phyloP scores from a whole-genome alignment of 495 filamentous ascomycete species.

The Cudoniella acicularis region DNA sequence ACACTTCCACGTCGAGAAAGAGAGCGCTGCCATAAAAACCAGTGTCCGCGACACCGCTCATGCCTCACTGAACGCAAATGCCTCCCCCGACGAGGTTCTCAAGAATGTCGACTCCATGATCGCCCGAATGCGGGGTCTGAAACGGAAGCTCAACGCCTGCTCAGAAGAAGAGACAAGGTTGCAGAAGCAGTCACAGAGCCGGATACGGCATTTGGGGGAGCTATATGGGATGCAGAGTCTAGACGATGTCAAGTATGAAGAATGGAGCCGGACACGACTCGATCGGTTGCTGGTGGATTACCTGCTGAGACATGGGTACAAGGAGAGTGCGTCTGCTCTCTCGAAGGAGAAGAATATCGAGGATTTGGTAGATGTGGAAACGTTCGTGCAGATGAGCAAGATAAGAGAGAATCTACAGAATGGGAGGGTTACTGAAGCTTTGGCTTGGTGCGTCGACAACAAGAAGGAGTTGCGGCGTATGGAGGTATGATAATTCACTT shows the following conservation, averaged over 20 bases:
- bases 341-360: constrained; percentile 66
- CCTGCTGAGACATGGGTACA: constrained; percentile 78
- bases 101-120: constrained; percentile 81
- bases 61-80: constrained; percentile 55
- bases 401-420: constrained; percentile 67
- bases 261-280: constrained; percentile 77
- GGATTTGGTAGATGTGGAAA: constrained; percentile 82
- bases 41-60: constrained; percentile 67
- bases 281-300: constrained; percentile 89
- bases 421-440: constrained; percentile 70
- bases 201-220: constrained; percentile 74
- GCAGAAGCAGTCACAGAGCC: constrained; percentile 67
- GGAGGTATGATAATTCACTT: constrained; percentile 50
- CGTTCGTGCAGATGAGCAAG: constrained; percentile 77
- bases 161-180: constrained; percentile 74
- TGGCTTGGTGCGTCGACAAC: constrained; percentile 90
- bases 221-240: constrained; percentile 76
- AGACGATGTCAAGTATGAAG: constrained; percentile 90
- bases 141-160: constrained; percentile 75
- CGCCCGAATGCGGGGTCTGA: constrained; percentile 73
- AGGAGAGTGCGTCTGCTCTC: constrained; percentile 68
- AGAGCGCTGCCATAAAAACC: constrained; percentile 64
- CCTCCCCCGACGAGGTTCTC: constrained; percentile 64
- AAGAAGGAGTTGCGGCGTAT: constrained; percentile 82
- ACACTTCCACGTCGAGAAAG: constrained; percentile 77